These are phyloP conservation scores for Coelastrella sp. DNA, from an alignment of 139 green algal species.

Conservation along the genomic window DNA sequence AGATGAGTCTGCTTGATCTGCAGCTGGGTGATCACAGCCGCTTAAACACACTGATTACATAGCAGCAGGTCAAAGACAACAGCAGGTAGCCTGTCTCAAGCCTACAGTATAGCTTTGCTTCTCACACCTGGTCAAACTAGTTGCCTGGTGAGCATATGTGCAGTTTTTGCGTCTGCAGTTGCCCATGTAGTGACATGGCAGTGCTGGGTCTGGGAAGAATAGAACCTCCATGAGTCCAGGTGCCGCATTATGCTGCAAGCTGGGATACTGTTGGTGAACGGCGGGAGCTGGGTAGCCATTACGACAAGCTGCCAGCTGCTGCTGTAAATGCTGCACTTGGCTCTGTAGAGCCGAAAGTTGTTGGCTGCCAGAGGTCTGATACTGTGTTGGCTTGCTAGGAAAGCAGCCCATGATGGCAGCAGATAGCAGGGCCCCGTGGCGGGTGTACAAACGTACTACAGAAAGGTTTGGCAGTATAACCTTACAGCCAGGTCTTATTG, in stretches of 20 bases:
- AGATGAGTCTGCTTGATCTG: too few species aligned
- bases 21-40: too few species aligned
- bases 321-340: constrained; percentile 52
- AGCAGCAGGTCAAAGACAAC: too few species aligned
- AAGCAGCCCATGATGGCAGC: constrained; percentile 44
- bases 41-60: too few species aligned
- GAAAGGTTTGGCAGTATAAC: too few species aligned
- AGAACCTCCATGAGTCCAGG: constrained; percentile 22
- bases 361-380: background rate
- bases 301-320: constrained; percentile 14
- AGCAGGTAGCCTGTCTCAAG: too few species aligned
- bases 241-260: background rate
- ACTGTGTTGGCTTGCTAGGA: constrained; percentile 21
- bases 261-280: background rate
- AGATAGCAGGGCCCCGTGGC: too few species aligned
- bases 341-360: constrained; percentile 34
- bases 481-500: too few species aligned
- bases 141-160: constrained; percentile 55
- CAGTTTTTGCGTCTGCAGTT: constrained; percentile 32
- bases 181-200: constrained; percentile 57
- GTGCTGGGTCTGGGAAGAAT: constrained; percentile 61
- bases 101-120: too few species aligned
- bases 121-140: constrained; percentile 46
- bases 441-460: too few species aligned
- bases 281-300: background rate